Conservation (phyloP, 345 rosid genomes). For the Geranium rotundifolium region DNA sequence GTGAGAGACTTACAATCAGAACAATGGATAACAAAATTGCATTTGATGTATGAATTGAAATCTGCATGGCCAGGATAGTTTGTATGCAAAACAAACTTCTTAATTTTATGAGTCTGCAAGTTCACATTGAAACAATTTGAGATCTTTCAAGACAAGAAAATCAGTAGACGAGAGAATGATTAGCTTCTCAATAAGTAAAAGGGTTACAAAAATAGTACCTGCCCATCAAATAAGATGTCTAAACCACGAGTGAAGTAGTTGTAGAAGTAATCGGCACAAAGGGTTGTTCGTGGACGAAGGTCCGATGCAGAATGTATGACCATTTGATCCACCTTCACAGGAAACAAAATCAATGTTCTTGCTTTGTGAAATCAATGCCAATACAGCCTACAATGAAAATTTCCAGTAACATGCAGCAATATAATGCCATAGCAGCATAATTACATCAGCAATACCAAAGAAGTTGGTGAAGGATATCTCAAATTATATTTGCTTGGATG, state of each 20-base stretch:
- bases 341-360: slow-evolving; percentile 12
- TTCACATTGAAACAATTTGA: slow-evolving; percentile 6
- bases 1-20: slow-evolving; percentile 17
- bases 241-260: slow-evolving; percentile 92
- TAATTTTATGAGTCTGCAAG: slow-evolving; percentile 78
- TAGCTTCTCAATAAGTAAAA: slow-evolving; percentile 3
- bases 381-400: neutral
- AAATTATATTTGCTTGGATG: too few relatives aligned
- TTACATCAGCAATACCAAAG: too few relatives aligned
- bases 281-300: slow-evolving; percentile 68
- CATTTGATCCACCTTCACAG: slow-evolving; percentile 87
- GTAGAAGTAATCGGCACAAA: slow-evolving; percentile 92
- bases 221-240: slow-evolving; percentile 93
- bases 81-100: slow-evolving; percentile 90
- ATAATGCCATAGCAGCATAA: too few relatives aligned
- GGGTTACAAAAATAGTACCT: slow-evolving; percentile 32
- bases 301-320: slow-evolving; percentile 90
- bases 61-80: slow-evolving; percentile 98
- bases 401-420: too few relatives aligned
- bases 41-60: slow-evolving; percentile 89
- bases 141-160: slow-evolving; percentile 4
- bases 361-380: neutral
- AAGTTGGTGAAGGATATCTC: too few relatives aligned
- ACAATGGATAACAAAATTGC: slow-evolving; percentile 75
- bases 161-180: neutral